phyloP scores from a whole-genome alignment of 305 asterid species.

The Fraxinus paxiana region DNA sequence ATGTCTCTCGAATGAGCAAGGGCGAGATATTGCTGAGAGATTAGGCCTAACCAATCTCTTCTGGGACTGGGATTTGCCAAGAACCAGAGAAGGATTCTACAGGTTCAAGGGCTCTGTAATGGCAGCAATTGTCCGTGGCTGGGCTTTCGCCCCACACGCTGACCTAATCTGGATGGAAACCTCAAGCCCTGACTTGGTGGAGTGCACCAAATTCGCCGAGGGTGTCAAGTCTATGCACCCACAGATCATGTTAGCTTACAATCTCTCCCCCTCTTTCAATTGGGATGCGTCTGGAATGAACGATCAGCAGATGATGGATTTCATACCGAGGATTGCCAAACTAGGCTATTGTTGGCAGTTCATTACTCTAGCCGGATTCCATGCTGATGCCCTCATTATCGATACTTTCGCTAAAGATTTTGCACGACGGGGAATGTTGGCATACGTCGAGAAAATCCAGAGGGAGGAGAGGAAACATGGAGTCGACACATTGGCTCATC shows the following conservation, averaged over 20 bases:
- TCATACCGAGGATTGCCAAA: constrained; percentile 76
- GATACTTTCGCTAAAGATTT: constrained; percentile 85
- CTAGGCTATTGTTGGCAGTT: constrained; percentile 96
- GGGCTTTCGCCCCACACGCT: constrained; percentile 70
- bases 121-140: constrained; percentile 83
- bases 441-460: constrained; percentile 88
- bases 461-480: constrained; percentile 83
- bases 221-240: constrained; percentile 70
- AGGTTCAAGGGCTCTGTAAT: constrained; percentile 74
- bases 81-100: constrained; percentile 95
- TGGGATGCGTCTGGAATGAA: constrained; percentile 98
- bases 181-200: constrained; percentile 65
- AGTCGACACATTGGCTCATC: constrained; percentile 92
- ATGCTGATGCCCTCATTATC: constrained; percentile 69
- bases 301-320: constrained; percentile 76
- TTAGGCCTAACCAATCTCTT: constrained; percentile 61
- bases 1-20: constrained; percentile 69
- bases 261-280: constrained; percentile 87
- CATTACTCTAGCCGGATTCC: constrained; percentile 90
- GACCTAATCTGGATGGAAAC: constrained; percentile 97
- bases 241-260: constrained; percentile 86
- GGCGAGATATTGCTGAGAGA: constrained; percentile 52
- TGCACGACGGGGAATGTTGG: constrained; percentile 83
- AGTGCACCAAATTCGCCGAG: constrained; percentile 78
- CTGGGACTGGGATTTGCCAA: constrained; percentile 91